phyloP scores from a whole-genome alignment of 768 basidiomycete genomes.

The Macrolepiota fuliginosa region DNA sequence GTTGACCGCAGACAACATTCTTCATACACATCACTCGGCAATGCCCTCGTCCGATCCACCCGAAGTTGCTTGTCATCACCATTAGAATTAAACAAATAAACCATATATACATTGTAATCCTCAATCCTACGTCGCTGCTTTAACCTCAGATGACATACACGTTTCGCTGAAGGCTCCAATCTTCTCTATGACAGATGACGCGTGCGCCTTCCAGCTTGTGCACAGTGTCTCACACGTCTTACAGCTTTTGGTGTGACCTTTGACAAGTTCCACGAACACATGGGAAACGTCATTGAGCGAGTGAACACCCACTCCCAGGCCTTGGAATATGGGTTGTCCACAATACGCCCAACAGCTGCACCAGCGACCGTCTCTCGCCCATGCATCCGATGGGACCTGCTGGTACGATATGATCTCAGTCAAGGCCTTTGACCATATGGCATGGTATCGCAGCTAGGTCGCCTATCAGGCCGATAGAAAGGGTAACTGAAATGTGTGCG shows the following conservation, averaged over 20 bases:
- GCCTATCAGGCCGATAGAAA: background rate
- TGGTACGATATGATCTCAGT: background rate
- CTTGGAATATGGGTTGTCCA: background rate
- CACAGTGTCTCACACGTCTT: background rate
- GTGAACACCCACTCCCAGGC: background rate
- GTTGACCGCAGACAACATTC: background rate
- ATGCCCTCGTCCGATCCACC: background rate
- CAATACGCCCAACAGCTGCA: background rate
- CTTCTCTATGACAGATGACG: background rate
- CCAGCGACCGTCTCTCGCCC: too few species aligned
- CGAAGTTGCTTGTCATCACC: background rate
- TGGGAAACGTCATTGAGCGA: background rate
- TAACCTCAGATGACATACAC: background rate
- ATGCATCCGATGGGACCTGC: background rate
- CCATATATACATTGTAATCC: too few species aligned
- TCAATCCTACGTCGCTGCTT: too few species aligned
- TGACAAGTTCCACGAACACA: background rate
- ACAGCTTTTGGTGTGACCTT: background rate
- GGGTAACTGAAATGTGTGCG: background rate
- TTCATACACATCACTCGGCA: background rate
- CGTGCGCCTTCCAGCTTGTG: background rate
- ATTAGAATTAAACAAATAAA: background rate
- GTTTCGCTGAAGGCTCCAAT: conserved; percentile 8
- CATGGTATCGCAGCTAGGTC: conserved; percentile 6
- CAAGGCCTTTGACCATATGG: conserved; percentile 6